Evolutionary conservation across 2,329 filamentous ascomycete species (phyloP), one percentile per base, ranked within the genome.

Genomic region (Fusarium devonianum): DNA sequence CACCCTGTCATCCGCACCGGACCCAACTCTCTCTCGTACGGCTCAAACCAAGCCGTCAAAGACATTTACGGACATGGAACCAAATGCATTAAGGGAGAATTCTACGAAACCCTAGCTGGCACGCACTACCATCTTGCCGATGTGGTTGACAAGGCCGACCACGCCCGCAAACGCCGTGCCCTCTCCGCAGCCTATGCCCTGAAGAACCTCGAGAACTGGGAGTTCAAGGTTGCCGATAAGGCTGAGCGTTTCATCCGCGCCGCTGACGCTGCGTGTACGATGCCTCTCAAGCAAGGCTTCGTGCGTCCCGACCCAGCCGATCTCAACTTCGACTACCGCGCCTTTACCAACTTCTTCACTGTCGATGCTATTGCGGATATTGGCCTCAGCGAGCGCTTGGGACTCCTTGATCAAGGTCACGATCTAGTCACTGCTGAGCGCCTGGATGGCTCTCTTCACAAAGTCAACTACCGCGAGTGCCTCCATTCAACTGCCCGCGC

Each of bases 301-400:
- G 42, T 45, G 13, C 39, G 43, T 4, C 69, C 71, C 0, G 54
- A 62, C 4, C 50, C 69, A 1, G 60, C 68, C 19, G 77, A 80
- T 36, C 44, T 79, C 13, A 78, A 69, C 0, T 69, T 83, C 13
- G 77, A 83, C 57, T 78, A 77, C 44, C 75, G 79, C 4, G 68
- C 70, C 5, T 83, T 49, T n/a, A 75, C 74, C 17, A 83, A 82
- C 64, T 80, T 79, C 68, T 83, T 83, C 63, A 79, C 78, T 0
- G 69, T 83, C 11, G 80, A 84, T 47, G 80, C 78, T 3, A 82
- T 83, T 39, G 78, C 77, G 12, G 78, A 83, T 42, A 83, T 84
- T 62, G 80, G 79, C 2, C 69, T 83, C 0, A 76, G 71, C 1
- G 74, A 80, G 41, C 72, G 70, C n/a, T 71, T 83, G 2, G 76